Evolutionary conservation across 345 rosid genomes (phyloP).

Genomic region (Hevea brasiliensis): DNA sequence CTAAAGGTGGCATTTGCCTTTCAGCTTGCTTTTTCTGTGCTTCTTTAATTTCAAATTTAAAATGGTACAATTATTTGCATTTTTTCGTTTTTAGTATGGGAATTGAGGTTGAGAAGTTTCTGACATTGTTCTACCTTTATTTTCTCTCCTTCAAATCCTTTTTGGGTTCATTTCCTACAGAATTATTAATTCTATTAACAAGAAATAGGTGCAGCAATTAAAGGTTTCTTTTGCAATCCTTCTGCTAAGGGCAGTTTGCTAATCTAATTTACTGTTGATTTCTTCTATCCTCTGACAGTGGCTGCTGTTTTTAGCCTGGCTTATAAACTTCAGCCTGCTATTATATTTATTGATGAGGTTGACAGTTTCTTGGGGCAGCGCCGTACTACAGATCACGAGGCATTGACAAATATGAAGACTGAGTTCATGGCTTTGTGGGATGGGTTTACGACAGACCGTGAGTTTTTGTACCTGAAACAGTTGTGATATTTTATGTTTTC

Average conservation of each 20-base stretch:
- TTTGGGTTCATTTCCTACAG: neutral
- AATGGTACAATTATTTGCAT: neutral
- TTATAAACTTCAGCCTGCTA: conserved; percentile 91
- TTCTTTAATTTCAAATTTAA: neutral
- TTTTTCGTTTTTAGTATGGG: neutral
- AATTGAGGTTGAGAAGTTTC: too few relatives aligned
- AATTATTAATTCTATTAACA: neutral
- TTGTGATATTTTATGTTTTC: neutral
- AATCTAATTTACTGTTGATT: conserved; percentile 5
- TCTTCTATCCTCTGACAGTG: conserved; percentile 51
- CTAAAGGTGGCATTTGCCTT: neutral
- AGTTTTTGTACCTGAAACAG: conserved; percentile 31
- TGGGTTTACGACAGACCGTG: conserved; percentile 96
- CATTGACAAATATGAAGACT: conserved; percentile 92
- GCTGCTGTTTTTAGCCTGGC: conserved; percentile 97
- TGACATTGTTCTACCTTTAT: neutral
- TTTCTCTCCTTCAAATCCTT: neutral
- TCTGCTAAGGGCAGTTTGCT: neutral
- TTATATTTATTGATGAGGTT: conserved; percentile 95
- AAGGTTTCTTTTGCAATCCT: neutral
- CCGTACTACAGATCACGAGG: conserved; percentile 82
- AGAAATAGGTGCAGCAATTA: neutral
- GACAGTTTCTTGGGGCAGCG: conserved; percentile 97
- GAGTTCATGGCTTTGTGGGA: conserved; percentile 99
- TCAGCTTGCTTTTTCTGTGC: neutral